phyloP scores from a whole-genome alignment of 1,284 basidiomycete genomes.

The Trametes polyzona region DNA sequence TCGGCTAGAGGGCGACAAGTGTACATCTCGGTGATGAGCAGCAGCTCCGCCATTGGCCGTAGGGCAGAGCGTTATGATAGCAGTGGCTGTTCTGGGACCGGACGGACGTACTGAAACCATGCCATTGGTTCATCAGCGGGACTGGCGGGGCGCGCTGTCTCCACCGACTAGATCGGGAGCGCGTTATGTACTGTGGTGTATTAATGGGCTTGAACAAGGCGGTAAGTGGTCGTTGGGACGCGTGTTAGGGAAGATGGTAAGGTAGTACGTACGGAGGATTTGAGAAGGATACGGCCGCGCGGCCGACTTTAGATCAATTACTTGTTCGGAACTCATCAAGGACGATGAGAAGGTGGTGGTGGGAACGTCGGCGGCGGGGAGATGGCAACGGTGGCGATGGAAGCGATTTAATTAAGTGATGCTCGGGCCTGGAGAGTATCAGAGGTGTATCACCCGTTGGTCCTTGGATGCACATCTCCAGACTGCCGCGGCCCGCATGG shows the following conservation, averaged over 20 bases:
- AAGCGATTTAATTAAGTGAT: background rate
- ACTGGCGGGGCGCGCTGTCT: background rate
- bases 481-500: too few species aligned
- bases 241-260: background rate
- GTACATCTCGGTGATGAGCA: slow-evolving; percentile 18
- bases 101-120: background rate
- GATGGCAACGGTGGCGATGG: slow-evolving; percentile 1
- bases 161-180: background rate
- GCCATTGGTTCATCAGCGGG: background rate
- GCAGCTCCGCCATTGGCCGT: slow-evolving; percentile 12
- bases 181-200: background rate
- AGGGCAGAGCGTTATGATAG: slow-evolving; percentile 7
- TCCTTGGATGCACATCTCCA: background rate
- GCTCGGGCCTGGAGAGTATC: background rate
- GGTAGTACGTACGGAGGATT: background rate
- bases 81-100: slow-evolving; percentile 10
- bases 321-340: background rate
- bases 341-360: background rate
- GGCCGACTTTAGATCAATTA: background rate
- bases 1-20: slow-evolving; percentile 10
- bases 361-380: background rate
- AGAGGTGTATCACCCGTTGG: too few species aligned
- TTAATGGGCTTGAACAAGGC: background rate
- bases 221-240: background rate
- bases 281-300: too few species aligned